Conservation (phyloP, 176 grass and related monocot species). For the Bonia amplexicaulis region DNA sequence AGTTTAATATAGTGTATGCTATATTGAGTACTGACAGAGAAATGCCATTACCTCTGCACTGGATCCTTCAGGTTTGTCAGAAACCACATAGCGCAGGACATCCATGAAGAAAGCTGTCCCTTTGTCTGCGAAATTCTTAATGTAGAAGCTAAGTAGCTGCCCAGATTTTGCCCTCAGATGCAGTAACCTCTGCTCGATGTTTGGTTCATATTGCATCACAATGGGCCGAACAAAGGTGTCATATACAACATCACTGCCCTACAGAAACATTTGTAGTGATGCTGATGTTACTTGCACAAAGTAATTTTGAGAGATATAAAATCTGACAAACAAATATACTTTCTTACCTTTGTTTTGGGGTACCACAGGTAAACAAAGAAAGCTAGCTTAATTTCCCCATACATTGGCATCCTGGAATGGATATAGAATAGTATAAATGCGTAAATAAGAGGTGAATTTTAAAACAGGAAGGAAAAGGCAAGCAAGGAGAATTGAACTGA, state of each 20-base stretch:
- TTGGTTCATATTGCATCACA: slow-evolving; percentile 96
- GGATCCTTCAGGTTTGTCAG: slow-evolving; percentile 52
- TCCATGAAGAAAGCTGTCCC: slow-evolving; percentile 75
- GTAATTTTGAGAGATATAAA: background rate
- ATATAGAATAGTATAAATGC: background rate
- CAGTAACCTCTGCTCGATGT: slow-evolving; percentile 79
- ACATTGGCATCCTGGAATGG: slow-evolving; percentile 83
- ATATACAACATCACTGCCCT: slow-evolving; percentile 88
- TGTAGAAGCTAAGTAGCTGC: slow-evolving; percentile 69
- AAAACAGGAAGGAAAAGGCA: slow-evolving; percentile 3
- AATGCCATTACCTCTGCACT: slow-evolving; percentile 35
- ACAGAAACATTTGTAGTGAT: slow-evolving; percentile 18
- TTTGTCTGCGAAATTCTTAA: slow-evolving; percentile 83
- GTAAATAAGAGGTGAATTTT: background rate
- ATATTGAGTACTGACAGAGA: slow-evolving; percentile 3
- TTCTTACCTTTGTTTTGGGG: slow-evolving; percentile 87
- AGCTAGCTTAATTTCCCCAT: slow-evolving; percentile 83
- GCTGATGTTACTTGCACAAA: background rate
- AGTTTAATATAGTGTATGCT: slow-evolving; percentile 3
- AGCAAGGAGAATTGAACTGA: slow-evolving; percentile 33
- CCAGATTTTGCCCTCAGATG: slow-evolving; percentile 70
- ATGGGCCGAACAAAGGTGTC: slow-evolving; percentile 81
- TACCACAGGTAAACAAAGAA: slow-evolving; percentile 97
- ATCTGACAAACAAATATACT: background rate
- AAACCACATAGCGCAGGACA: slow-evolving; percentile 59